These are phyloP conservation scores for Glycine latifolia DNA, from an alignment of 306 rosid species.

Conservation along the genomic window DNA sequence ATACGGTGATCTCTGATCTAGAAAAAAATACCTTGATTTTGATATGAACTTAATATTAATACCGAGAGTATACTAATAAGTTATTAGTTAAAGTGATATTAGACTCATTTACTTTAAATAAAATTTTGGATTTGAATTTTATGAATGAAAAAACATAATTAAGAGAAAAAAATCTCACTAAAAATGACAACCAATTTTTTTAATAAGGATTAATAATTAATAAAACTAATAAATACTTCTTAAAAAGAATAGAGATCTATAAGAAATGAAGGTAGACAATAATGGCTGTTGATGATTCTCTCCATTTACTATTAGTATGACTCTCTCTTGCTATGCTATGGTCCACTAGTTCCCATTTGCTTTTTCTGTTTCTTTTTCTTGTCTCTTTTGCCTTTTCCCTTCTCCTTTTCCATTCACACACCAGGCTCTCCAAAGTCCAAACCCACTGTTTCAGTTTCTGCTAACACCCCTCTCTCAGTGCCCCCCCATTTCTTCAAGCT, in stretches of 20 bases:
- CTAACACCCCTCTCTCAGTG: background rate
- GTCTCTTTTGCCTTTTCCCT: constrained; percentile 49
- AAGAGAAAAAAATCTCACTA: no score
- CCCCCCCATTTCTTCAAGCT: background rate
- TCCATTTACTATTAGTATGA: background rate
- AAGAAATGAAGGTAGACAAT: constrained; percentile 27
- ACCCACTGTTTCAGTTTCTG: constrained; percentile 31
- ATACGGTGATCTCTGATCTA: no score
- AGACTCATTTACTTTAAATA: no score
- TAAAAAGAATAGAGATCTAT: background rate
- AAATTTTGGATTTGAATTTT: no score
- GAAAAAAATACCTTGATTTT: no score
- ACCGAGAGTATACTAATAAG: no score
- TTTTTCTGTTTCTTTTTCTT: constrained; percentile 17
- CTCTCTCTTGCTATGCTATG: background rate
- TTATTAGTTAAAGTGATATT: no score
- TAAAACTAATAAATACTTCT: no score
- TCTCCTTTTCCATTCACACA: background rate
- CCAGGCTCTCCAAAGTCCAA: constrained; percentile 46
- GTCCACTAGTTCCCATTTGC: constrained; percentile 41
- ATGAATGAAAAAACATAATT: no score
- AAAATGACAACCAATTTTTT: no score
- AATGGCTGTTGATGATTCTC: constrained; percentile 48
- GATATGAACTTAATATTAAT: no score
- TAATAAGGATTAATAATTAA: no score